phyloP scores from a whole-genome alignment of 371 early-diverging fungal genomes.

The Dichotomocladium elegans region DNA sequence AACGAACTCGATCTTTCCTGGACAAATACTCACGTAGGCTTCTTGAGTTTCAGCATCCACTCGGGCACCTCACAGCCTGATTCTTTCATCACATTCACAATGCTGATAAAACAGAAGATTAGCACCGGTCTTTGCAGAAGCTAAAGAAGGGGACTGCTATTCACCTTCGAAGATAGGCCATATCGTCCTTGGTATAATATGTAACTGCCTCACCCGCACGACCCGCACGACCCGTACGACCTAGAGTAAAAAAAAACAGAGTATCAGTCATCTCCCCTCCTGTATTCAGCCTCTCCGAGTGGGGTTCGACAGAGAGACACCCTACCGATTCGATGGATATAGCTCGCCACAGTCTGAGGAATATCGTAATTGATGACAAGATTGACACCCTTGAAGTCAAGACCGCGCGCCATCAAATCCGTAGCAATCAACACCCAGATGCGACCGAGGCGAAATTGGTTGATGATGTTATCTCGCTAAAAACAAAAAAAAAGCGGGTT shows the following conservation, averaged over 20 bases:
- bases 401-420: slow-evolving; percentile 94
- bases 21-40: slow-evolving; percentile 47
- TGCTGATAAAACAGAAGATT: slow-evolving; percentile 27
- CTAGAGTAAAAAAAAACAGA: no score
- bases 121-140: slow-evolving; percentile 4
- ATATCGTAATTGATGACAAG: slow-evolving; percentile 96
- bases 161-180: slow-evolving; percentile 75
- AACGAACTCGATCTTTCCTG: not conserved
- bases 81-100: slow-evolving; percentile 95
- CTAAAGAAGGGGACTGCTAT: slow-evolving; percentile 2
- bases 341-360: slow-evolving; percentile 89
- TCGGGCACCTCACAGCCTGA: slow-evolving; percentile 96
- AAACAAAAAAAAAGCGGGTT: slow-evolving; percentile 8
- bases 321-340: slow-evolving; percentile 89
- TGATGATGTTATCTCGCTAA: slow-evolving; percentile 84
- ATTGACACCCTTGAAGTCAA: slow-evolving; percentile 92
- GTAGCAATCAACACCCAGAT: slow-evolving; percentile 97
- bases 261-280: no score
- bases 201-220: slow-evolving; percentile 78
- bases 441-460: slow-evolving; percentile 85
- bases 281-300: no score
- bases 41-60: slow-evolving; percentile 92
- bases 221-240: slow-evolving; percentile 92
- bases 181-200: slow-evolving; percentile 93
- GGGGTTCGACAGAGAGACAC: not conserved